A percentile compares a stretch with the other conserved stretches of the same genome.
Conservation (phyloP, 2,329 filamentous ascomycete genomes). For the Fusarium globosum region DNA sequence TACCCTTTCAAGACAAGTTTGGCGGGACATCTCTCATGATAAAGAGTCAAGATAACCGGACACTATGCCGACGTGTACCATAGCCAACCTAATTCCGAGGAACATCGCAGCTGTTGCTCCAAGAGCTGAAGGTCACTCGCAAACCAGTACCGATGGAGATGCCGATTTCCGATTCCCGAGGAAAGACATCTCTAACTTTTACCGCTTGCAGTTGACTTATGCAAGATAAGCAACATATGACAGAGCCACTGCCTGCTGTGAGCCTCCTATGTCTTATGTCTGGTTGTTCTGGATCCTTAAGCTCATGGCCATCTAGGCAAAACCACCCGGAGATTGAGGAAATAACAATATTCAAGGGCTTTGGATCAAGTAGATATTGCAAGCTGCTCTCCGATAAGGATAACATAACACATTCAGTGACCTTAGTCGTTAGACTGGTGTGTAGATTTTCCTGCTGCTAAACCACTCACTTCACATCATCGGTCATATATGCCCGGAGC, state of each 20-base stretch:
- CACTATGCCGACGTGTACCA: slow-evolving; percentile 29
- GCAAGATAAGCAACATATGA: slow-evolving; percentile 14
- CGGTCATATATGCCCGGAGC: neutral
- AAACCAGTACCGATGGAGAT: slow-evolving; percentile 16
- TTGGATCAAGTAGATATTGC: neutral
- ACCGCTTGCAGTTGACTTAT: slow-evolving; percentile 9
- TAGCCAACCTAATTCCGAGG: slow-evolving; percentile 26
- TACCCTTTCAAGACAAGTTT: slow-evolving; percentile 37
- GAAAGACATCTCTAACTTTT: slow-evolving; percentile 14
- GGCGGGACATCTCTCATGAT: slow-evolving; percentile 8
- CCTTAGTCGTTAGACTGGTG: neutral
- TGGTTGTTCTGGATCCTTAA: neutral
- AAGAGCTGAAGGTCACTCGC: slow-evolving; percentile 3
- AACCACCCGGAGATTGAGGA: neutral
- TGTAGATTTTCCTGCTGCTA: neutral
- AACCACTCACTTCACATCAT: neutral
- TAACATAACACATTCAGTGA: neutral
- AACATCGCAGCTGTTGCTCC: slow-evolving; percentile 1
- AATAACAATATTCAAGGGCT: neutral
- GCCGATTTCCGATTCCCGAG: slow-evolving; percentile 36
- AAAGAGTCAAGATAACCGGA: slow-evolving; percentile 34
- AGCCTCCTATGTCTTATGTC: neutral
- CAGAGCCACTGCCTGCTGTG: neutral
- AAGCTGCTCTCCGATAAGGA: neutral
- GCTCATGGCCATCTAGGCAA: neutral